Percentiles rank a stretch among this genome's conserved stretches.
These are phyloP conservation scores for Willaertia magna DNA, from an alignment of 208 protist genomes.

Conservation along the genomic window DNA sequence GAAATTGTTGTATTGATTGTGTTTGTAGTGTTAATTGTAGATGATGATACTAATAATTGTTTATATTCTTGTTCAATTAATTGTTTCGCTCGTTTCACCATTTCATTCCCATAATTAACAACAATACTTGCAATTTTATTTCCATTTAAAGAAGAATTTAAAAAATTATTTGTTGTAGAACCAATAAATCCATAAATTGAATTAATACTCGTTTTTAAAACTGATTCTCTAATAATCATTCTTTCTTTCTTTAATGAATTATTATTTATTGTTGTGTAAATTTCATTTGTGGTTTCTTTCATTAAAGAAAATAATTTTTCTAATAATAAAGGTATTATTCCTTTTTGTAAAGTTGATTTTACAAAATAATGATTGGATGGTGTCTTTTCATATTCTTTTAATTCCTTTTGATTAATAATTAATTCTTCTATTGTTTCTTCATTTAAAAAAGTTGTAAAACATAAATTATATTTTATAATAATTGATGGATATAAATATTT, in stretches of 20 bases:
- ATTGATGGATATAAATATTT: constrained; percentile 98
- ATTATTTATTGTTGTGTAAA: constrained; percentile 54
- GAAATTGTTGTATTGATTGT: too few species aligned
- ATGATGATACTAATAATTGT: too few species aligned
- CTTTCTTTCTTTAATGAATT: constrained; percentile 65
- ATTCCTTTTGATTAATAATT: constrained; percentile 1
- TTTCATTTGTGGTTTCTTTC: constrained; percentile 56
- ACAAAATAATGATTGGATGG: constrained; percentile 49
- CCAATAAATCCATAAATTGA: constrained; percentile 99
- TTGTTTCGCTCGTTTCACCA: constrained; percentile 89
- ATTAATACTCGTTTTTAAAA: constrained; percentile 92
- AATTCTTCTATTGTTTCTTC: constrained; percentile 13
- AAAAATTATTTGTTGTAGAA: constrained; percentile 93
- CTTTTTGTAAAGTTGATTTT: constrained; percentile 37
- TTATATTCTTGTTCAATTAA: too few species aligned
- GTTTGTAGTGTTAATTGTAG: too few species aligned
- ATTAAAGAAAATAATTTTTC: constrained; percentile 71
- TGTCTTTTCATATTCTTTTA: constrained; percentile 29
- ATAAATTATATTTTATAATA: constrained; percentile 99
- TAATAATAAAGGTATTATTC: constrained; percentile 70
- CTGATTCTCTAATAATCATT: constrained; percentile 90
- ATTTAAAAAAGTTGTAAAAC: constrained; percentile 83
- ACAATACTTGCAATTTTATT: constrained; percentile 81
- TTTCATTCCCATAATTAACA: constrained; percentile 92
- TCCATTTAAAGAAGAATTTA: too few species aligned